Evolutionary conservation across 169 alveolate species (phyloP).

Genomic region (Plasmodium gonderi): DNA sequence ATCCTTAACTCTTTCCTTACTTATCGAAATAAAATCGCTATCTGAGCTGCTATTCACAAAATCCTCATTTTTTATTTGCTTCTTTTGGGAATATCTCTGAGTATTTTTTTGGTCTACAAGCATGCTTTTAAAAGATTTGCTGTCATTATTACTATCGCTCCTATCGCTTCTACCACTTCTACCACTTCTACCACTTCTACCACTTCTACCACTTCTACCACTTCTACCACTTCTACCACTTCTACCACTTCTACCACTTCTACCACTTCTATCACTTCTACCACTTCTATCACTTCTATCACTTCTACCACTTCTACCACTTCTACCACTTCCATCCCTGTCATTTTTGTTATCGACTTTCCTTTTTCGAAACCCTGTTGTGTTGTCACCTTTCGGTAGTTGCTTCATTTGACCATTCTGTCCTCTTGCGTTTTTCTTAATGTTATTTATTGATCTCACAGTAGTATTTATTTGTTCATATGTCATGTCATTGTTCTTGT

Average conservation of each 20-base stretch:
- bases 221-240: too few relatives aligned
- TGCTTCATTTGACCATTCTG: neutral
- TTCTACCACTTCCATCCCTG: too few relatives aligned
- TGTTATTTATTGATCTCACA: neutral
- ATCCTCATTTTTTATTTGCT: neutral
- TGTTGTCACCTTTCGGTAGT: neutral
- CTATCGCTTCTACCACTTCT: neutral
- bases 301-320: too few relatives aligned
- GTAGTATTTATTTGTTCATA: neutral
- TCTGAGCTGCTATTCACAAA: neutral
- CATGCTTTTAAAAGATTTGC: neutral
- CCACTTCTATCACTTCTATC: too few relatives aligned
- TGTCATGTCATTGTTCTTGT: neutral
- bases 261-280: too few relatives aligned
- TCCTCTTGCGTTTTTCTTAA: neutral
- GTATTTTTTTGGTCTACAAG: neutral
- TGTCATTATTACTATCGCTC: neutral
- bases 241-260: too few relatives aligned
- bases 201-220: too few relatives aligned
- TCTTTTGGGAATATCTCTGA: neutral
- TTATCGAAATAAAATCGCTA: neutral
- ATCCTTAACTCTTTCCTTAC: conserved; percentile 1
- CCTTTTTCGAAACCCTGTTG: neutral
- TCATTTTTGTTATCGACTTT: neutral
- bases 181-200: too few relatives aligned